A percentile compares a stretch with the other conserved stretches of the same genome.
Conservation (phyloP, 306 rosid species). For the Dryas drummondii region DNA sequence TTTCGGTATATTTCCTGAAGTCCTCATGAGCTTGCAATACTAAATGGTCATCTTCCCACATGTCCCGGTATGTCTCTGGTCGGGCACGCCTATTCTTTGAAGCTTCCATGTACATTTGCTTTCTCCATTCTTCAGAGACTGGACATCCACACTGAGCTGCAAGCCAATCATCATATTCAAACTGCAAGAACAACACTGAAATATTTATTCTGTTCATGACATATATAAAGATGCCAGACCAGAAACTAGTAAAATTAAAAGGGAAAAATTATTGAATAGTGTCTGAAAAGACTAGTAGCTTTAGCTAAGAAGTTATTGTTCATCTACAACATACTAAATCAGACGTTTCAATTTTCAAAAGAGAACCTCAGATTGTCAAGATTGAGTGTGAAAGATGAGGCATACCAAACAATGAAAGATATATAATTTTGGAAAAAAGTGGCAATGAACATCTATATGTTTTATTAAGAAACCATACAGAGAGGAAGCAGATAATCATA, state of each 20-base stretch:
- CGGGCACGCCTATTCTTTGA: constrained; percentile 24
- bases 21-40: constrained; percentile 48
- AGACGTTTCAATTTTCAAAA: not conserved
- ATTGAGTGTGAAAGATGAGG: not conserved
- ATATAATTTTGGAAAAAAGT: not conserved
- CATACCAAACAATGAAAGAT: not conserved
- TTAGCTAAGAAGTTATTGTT: not conserved
- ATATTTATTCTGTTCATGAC: not conserved
- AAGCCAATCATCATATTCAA: constrained; percentile 63
- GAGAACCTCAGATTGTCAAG: not conserved
- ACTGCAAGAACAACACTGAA: constrained; percentile 34
- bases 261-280: not conserved
- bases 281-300: not conserved
- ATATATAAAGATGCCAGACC: not conserved
- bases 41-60: constrained; percentile 62
- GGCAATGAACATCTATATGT: not conserved
- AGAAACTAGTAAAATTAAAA: not conserved
- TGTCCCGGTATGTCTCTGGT: constrained; percentile 57
- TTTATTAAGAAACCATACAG: not conserved
- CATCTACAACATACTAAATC: not conserved
- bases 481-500: no score
- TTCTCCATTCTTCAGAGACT: constrained; percentile 59
- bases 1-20: constrained; percentile 21
- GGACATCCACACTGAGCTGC: constrained; percentile 50
- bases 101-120: constrained; percentile 37